Evolutionary conservation across 2,329 filamentous ascomycete genomes (phyloP).

Genomic region (Fusarium sp.): DNA sequence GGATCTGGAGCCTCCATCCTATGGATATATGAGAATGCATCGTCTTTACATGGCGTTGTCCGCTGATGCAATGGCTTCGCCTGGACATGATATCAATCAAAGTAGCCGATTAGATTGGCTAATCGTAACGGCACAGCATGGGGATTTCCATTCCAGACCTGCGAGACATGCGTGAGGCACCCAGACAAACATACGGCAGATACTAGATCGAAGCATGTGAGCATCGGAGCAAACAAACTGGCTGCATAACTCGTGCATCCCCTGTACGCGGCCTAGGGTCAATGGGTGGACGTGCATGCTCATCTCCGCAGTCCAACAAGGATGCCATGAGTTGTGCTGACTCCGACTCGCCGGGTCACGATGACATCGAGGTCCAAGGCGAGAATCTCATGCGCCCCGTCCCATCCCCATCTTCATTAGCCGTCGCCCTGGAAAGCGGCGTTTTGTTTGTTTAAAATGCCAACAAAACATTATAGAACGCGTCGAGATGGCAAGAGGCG

Average conservation of each 20-base stretch:
- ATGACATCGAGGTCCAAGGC: slow-evolving; percentile 15
- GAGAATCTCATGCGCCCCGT: background rate
- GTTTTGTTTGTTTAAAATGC: slow-evolving; percentile 30
- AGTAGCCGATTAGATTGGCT: background rate
- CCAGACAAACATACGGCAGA: slow-evolving; percentile 13
- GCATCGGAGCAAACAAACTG: background rate
- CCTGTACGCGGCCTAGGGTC: slow-evolving; percentile 9
- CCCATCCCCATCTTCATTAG: slow-evolving; percentile 30
- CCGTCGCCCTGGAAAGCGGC: slow-evolving; percentile 18
- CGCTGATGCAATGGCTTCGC: background rate
- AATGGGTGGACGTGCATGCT: slow-evolving; percentile 15
- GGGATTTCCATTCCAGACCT: slow-evolving; percentile 22
- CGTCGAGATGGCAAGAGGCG: background rate
- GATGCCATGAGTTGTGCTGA: slow-evolving; percentile 22
- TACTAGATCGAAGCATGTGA: background rate
- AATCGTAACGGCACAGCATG: background rate
- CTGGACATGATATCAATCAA: background rate
- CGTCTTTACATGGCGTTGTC: background rate
- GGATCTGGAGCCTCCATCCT: slow-evolving; percentile 15
- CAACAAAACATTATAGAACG: slow-evolving; percentile 20
- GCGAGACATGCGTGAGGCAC: slow-evolving; percentile 16
- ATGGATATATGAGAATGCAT: background rate
- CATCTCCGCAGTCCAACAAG: slow-evolving; percentile 35
- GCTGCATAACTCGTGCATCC: slow-evolving; percentile 23
- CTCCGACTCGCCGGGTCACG: slow-evolving; percentile 28